Evolutionary conservation across 2,329 filamentous ascomycete species (phyloP).

Genomic region (Calonectria pteridis): DNA sequence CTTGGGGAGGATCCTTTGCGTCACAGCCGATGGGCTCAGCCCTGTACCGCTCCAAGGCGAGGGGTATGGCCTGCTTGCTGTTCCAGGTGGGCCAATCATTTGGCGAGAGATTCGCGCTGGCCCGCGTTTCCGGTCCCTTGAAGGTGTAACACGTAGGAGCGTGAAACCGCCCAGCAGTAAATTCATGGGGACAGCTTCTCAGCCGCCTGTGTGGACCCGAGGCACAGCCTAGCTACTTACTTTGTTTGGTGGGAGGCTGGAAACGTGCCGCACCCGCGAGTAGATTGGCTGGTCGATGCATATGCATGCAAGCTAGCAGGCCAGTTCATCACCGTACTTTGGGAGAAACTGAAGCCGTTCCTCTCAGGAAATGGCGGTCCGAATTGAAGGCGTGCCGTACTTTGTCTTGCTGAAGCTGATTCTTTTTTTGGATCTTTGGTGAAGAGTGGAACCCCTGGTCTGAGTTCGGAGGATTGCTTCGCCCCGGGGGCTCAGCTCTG

Average conservation of each 20-base stretch:
- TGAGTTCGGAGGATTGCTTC: slow-evolving; percentile 13
- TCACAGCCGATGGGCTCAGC: slow-evolving; percentile 1
- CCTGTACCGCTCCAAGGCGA: background rate
- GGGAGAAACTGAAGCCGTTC: background rate
- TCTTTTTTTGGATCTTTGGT: background rate
- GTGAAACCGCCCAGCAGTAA: background rate
- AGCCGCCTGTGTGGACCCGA: background rate
- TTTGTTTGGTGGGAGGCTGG: background rate
- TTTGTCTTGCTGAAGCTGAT: background rate
- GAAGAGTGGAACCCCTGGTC: background rate
- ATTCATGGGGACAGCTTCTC: background rate
- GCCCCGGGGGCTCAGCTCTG: slow-evolving; percentile 7
- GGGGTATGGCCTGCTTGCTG: background rate
- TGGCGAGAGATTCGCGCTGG: background rate
- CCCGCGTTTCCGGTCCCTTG: background rate
- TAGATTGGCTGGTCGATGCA: background rate
- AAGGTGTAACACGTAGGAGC: background rate
- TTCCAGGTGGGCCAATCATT: background rate
- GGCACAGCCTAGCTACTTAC: slow-evolving; percentile 9
- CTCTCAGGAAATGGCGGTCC: background rate
- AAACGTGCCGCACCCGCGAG: background rate
- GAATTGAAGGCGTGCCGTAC: background rate
- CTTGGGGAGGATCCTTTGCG: background rate
- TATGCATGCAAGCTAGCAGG: background rate
- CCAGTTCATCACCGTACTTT: background rate